phyloP scores from a whole-genome alignment of 805 yeast genomes.

The Ogataea saltuana region DNA sequence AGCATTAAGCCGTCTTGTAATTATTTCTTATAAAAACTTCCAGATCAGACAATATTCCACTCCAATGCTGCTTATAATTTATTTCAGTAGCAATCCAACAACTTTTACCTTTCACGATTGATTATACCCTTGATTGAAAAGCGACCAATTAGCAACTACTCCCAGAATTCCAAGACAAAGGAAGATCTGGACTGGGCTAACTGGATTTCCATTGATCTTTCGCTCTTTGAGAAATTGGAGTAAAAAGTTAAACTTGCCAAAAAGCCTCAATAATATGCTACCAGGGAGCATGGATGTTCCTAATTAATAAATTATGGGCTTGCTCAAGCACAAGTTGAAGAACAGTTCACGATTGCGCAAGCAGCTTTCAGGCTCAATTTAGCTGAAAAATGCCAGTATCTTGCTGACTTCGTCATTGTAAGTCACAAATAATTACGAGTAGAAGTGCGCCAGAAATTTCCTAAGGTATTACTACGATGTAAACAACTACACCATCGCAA shows the following conservation, averaged over 20 bases:
- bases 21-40: too few relatives aligned
- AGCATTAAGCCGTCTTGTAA: too few relatives aligned
- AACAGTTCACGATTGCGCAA: slow-evolving; percentile 33
- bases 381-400: slow-evolving; percentile 32
- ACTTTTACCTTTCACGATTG: background rate
- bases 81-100: too few relatives aligned
- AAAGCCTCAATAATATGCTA: slow-evolving; percentile 30
- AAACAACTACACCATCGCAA: slow-evolving; percentile 38
- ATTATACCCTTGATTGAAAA: slow-evolving; percentile 2
- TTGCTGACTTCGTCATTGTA: slow-evolving; percentile 33
- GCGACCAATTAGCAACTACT: slow-evolving; percentile 9
- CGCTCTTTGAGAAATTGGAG: slow-evolving; percentile 31
- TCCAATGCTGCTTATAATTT: too few relatives aligned
- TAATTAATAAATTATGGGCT: slow-evolving; percentile 33
- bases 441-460: slow-evolving; percentile 36
- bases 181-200: slow-evolving; percentile 38
- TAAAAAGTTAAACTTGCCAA: slow-evolving; percentile 34
- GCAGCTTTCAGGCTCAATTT: slow-evolving; percentile 32
- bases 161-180: slow-evolving; percentile 26
- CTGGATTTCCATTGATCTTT: slow-evolving; percentile 32
- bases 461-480: slow-evolving; percentile 35
- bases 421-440: slow-evolving; percentile 37
- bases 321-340: slow-evolving; percentile 30
- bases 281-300: slow-evolving; percentile 38
- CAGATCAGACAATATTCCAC: too few relatives aligned